These are phyloP conservation scores for Eucalyptus sp. DNA, from an alignment of 345 rosid species.

Conservation along the genomic window DNA sequence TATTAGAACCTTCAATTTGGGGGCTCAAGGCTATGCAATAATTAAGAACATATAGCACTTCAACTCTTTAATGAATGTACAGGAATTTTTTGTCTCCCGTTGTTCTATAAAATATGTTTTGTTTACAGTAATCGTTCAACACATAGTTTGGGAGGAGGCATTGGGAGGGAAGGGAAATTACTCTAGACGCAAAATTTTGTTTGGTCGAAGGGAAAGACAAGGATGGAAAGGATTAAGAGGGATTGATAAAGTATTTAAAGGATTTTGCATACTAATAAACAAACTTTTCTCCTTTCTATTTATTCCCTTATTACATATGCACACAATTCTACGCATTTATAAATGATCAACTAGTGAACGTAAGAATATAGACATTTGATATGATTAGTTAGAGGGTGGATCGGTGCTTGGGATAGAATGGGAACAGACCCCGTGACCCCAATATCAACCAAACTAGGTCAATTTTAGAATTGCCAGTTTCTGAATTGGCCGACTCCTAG, in stretches of 20 bases:
- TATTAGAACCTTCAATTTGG: not conserved
- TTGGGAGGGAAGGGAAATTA: not conserved
- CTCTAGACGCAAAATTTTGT: not conserved
- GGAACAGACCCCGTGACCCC: not conserved
- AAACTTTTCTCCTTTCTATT: not conserved
- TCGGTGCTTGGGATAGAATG: not conserved
- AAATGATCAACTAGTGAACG: not conserved
- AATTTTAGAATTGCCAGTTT: not conserved
- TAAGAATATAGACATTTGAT: not conserved
- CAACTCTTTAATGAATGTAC: not conserved
- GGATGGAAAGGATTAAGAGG: not conserved
- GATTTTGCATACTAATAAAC: not conserved
- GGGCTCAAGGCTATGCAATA: not conserved
- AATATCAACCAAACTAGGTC: not conserved
- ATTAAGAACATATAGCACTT: not conserved
- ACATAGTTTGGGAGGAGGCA: not conserved
- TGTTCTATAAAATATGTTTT: not conserved
- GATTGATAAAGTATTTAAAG: not conserved
- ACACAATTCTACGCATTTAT: not conserved
- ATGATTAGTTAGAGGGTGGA: not conserved
- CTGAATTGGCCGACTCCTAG: accelerated
- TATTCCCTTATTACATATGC: not conserved
- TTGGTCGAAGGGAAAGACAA: not conserved
- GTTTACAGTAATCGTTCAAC: not conserved
- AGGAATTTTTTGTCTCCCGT: not conserved